Conservation (phyloP, 345 rosid genomes). For the Carallia pectinifolia region DNA sequence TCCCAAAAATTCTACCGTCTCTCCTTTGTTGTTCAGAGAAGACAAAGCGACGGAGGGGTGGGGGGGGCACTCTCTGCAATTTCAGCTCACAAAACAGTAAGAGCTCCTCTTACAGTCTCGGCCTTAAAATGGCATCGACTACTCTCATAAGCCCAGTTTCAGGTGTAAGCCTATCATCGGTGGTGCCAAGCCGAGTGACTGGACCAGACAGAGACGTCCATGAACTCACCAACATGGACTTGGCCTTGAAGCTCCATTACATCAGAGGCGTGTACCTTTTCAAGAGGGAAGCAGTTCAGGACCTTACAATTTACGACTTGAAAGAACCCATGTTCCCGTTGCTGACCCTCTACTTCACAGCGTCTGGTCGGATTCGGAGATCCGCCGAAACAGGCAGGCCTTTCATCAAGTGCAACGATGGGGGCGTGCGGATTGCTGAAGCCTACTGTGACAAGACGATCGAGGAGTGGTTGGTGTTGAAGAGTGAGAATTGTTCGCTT, state of each 20-base stretch:
- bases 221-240: conserved; percentile 51
- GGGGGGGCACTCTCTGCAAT: too few relatives aligned
- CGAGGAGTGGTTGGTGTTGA: conserved; percentile 48
- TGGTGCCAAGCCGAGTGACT: conserved; percentile 54
- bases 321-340: conserved; percentile 45
- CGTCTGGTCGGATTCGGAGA: conserved; percentile 57
- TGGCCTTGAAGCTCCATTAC: conserved; percentile 76
- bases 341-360: conserved; percentile 38
- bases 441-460: conserved; percentile 44
- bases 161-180: conserved; percentile 48
- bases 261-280: conserved; percentile 64
- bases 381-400: conserved; percentile 41
- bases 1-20: too few relatives aligned
- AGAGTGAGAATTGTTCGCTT: conserved; percentile 13
- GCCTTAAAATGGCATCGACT: conserved; percentile 7
- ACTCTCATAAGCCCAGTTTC: conserved; percentile 22
- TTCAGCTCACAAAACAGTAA: too few relatives aligned
- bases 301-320: conserved; percentile 35
- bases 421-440: conserved; percentile 65
- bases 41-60: too few relatives aligned
- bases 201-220: conserved; percentile 37
- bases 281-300: conserved; percentile 30
- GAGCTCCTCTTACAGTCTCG: not conserved
- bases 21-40: too few relatives aligned
- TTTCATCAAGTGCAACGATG: conserved; percentile 70